Evolutionary conservation across 1,284 basidiomycete species (phyloP).

Genomic region (Fomitopsis pinicola): DNA sequence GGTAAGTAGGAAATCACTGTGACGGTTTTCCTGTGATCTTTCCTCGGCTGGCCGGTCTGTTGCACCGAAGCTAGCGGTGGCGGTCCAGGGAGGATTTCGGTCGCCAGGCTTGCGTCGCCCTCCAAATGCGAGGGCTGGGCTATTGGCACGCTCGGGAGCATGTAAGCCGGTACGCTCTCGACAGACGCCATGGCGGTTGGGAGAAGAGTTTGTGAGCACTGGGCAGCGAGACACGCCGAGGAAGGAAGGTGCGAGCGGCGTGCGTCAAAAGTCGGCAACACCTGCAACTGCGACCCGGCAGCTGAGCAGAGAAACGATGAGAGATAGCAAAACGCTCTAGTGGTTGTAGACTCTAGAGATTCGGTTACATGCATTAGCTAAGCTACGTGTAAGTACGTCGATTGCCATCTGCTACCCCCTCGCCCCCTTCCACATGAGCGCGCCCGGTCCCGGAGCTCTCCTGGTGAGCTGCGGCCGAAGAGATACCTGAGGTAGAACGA

Average conservation of each 20-base stretch:
- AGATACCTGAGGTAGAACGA: too few relatives aligned
- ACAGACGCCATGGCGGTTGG: conserved; percentile 43
- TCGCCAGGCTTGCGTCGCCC: conserved; percentile 71
- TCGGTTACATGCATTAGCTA: conserved; percentile 6
- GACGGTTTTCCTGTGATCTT: conserved; percentile 70
- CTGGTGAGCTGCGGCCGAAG: too few relatives aligned
- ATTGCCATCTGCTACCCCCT: background rate
- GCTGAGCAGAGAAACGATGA: conserved; percentile 18
- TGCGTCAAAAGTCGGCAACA: conserved; percentile 10
- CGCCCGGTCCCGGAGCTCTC: too few relatives aligned
- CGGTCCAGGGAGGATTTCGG: conserved; percentile 80
- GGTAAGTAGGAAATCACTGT: conserved; percentile 71
- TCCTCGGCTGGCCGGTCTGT: conserved; percentile 55
- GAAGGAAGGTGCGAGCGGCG: background rate
- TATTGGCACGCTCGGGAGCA: conserved; percentile 63
- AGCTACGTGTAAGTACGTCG: background rate
- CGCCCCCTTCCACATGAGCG: background rate
- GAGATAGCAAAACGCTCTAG: conserved; percentile 11
- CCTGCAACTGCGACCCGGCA: background rate
- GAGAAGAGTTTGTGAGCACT: conserved; percentile 1
- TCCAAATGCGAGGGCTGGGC: conserved; percentile 74
- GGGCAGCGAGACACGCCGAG: background rate
- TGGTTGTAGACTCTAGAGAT: background rate
- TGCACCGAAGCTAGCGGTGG: conserved; percentile 65
- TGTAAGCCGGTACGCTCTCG: conserved; percentile 60